Conservation (phyloP, 169 alveolate genomes). For the Babesia gibsoni region DNA sequence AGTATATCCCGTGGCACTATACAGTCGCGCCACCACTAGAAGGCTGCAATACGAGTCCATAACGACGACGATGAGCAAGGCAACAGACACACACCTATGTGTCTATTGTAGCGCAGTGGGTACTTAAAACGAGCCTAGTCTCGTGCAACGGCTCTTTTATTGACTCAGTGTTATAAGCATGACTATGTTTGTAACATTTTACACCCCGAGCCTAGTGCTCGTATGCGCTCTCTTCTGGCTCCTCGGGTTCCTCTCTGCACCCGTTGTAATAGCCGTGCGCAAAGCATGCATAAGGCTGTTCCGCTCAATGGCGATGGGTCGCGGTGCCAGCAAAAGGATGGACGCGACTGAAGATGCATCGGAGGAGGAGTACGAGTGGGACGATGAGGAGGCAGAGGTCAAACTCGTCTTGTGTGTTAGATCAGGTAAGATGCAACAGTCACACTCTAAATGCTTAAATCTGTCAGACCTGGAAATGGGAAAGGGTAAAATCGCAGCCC, state of each 20-base stretch:
- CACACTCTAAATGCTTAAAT: neutral
- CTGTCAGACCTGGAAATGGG: constrained; percentile 86
- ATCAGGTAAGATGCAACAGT: constrained; percentile 25
- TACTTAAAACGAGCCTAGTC: too few relatives aligned
- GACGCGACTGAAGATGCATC: neutral
- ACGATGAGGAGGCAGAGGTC: constrained; percentile 7
- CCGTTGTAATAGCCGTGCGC: neutral
- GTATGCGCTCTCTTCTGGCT: constrained; percentile 16
- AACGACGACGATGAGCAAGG: too few relatives aligned
- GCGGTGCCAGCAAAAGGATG: neutral
- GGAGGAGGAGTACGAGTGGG: too few relatives aligned
- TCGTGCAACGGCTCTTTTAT: too few relatives aligned
- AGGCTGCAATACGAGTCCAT: too few relatives aligned
- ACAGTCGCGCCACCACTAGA: too few relatives aligned
- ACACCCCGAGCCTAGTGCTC: neutral
- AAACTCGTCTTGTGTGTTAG: constrained; percentile 65
- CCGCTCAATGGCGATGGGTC: too few relatives aligned
- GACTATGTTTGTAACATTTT: neutral
- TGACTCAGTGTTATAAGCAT: too few relatives aligned
- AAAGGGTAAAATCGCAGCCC: constrained; percentile 91
- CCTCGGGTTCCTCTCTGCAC: constrained; percentile 3
- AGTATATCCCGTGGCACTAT: too few relatives aligned
- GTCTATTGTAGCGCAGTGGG: too few relatives aligned
- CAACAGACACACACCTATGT: too few relatives aligned
- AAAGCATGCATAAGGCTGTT: neutral